Evolutionary conservation across 2,329 filamentous ascomycete genomes (phyloP), one percentile per base, ranked within the genome.

Genomic region (Fusarium redolens): DNA sequence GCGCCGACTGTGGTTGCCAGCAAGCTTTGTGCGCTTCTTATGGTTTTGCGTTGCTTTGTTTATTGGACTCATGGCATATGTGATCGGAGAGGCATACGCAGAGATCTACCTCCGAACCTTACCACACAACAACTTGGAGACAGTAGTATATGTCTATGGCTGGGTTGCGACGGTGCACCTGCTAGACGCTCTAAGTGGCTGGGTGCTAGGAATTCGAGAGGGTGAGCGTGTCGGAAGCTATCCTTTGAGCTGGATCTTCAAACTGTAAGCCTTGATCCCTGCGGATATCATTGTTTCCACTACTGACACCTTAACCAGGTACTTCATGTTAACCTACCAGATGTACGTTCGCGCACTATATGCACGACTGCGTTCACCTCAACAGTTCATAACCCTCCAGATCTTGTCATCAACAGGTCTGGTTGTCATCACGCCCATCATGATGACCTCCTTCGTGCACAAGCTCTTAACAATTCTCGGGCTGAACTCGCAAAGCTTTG

Each of bases 271-370:
- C 28, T 28, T 15, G 22, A 54, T 20, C 25, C 12, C 14, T 37
- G 15, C 7, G 20, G 15, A 25, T 11, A 20, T n/a, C 55, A 22
- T 17, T 54, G 22, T 44, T 31, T 20, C 22, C 15, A 45, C 25
- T 55, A 28, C 76, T 77, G 48, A 79, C 65, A 25, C n/a, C 25
- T 28, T 17, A 28, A 15, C 17, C 9, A 30, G 87, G 52, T 92
- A 91, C 80, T 92, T 91, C 79, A 89, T 89, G 84, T 82, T 92
- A 57, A 92, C 91, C 10, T 92, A 92, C 80, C 90, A 92, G 81
- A 92, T 90, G 8, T 92, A 92, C 80, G 91, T 92, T 17, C 89
- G 91, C 58, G 90, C 91, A 15, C 81, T 92, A 65, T 92, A 92
- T 78, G 91, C 91, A 18, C 89, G 91, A 22, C 86, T 92, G 18